Evolutionary conservation across 495 filamentous ascomycete species (phyloP).

Genomic region (Schizothecium vesticola): DNA sequence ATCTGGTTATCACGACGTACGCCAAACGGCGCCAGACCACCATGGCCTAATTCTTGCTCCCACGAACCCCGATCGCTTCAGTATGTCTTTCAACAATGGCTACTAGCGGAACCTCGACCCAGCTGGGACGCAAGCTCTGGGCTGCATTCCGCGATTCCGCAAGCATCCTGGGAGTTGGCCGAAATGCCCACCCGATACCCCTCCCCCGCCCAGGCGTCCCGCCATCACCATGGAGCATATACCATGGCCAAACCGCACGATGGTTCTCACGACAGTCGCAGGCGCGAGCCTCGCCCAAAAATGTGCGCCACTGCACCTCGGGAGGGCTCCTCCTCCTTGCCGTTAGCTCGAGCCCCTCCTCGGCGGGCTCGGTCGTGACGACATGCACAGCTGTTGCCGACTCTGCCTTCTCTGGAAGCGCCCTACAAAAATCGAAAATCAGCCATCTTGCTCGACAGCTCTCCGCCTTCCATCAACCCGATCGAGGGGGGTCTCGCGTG

Average conservation of each 20-base stretch:
- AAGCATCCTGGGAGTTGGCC: conserved; percentile 31
- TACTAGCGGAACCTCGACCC: conserved; percentile 40
- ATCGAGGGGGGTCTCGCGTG: conserved; percentile 11
- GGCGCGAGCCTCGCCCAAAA: conserved; percentile 19
- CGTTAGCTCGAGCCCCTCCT: conserved; percentile 32
- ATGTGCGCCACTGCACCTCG: conserved; percentile 39
- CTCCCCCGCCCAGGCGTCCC: conserved; percentile 14
- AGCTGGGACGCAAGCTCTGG: conserved; percentile 42
- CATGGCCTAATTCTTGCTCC: conserved; percentile 21
- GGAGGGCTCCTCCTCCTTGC: conserved; percentile 39
- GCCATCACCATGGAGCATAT: conserved; percentile 7
- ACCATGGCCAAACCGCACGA: conserved; percentile 15
- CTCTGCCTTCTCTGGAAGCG: conserved; percentile 29
- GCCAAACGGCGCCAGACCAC: neutral
- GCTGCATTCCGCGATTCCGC: conserved; percentile 39
- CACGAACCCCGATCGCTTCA: conserved; percentile 14
- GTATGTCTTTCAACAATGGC: conserved; percentile 42
- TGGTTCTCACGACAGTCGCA: conserved; percentile 11
- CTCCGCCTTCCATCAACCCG: conserved; percentile 28
- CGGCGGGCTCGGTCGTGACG: conserved; percentile 35
- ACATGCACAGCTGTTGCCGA: conserved; percentile 39
- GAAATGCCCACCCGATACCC: conserved; percentile 17
- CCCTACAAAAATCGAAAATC: conserved; percentile 31
- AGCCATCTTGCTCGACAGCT: conserved; percentile 36
- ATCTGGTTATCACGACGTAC: neutral